These are phyloP conservation scores for Cladosporium sp. DNA, from an alignment of 2,329 filamentous ascomycete species.

Conservation along the genomic window DNA sequence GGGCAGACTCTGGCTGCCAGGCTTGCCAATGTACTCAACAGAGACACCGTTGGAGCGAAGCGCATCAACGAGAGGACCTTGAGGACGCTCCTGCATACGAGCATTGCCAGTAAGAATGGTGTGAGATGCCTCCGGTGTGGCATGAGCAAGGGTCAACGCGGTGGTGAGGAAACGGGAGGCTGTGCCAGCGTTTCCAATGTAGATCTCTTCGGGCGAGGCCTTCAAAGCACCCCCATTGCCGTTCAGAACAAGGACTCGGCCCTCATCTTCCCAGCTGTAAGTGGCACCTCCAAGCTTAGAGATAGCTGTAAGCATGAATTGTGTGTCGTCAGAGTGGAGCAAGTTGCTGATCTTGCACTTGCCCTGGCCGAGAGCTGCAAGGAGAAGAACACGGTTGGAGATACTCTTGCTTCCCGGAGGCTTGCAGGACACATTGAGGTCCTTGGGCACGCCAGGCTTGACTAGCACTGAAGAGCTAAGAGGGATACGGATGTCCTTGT, in stretches of 20 bases:
- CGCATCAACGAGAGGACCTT: conserved; percentile 89
- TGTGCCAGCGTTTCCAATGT: conserved; percentile 94
- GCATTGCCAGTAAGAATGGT: conserved; percentile 90
- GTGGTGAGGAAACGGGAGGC: conserved; percentile 94
- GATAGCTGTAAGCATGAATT: conserved; percentile 96
- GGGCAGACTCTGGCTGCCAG: conserved; percentile 81
- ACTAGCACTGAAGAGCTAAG: conserved; percentile 78
- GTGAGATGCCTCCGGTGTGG: conserved; percentile 60
- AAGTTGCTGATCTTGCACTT: conserved; percentile 88
- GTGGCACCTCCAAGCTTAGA: conserved; percentile 79
- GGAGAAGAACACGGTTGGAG: conserved; percentile 90
- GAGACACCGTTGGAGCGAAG: conserved; percentile 82
- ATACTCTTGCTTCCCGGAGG: conserved; percentile 97
- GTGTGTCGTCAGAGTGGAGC: conserved; percentile 93
- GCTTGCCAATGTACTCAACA: conserved; percentile 80
- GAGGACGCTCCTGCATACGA: conserved; percentile 93
- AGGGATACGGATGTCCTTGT: conserved; percentile 77
- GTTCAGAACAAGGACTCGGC: conserved; percentile 84
- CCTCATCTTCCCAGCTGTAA: conserved; percentile 91
- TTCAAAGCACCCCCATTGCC: conserved; percentile 85
- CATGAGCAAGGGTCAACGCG: conserved; percentile 78
- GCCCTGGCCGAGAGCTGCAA: conserved; percentile 85
- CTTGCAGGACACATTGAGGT: conserved; percentile 70
- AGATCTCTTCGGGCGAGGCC: conserved; percentile 75
- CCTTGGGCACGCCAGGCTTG: conserved; percentile 66